Base-by-base conservation (phyloP, 1,284 basidiomycete genomes). In the Stereum hirsutum region DNA sequence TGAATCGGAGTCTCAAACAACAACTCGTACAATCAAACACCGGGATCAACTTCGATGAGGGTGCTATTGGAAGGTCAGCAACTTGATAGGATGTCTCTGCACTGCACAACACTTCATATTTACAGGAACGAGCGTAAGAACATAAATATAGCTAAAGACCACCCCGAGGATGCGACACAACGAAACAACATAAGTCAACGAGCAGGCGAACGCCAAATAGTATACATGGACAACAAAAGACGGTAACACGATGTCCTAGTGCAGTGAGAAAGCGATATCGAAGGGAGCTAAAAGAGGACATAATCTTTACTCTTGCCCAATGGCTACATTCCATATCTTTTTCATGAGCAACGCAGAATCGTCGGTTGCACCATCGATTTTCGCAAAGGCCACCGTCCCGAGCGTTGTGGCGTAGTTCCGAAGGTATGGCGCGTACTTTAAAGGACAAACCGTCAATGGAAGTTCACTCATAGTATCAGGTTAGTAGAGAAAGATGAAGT, bases 371-470 rank as follows among this genome's bases (percentile, higher is more conserved):
- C 65, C 67, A 20, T 78, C 72, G 31, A 85, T 69, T 50, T 72
- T 75, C 7, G 70, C 63, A 46, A 87, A 77, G 7, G 81, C 78
- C 5, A 85, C 70, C 0, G 75, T 71, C 43, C 74, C 69, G 15
- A 89, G 63, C 10, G 85, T 82, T 21, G 72, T 74, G 36, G 73
- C 65, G 57, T 84, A 86, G 46, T 72, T 83, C 32, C 78, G 74
- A 33, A 89, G 60, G 57, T 88, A 86, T 0, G 83, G 80, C 6
- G 84, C 75, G 53, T 85, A 89, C 87, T 89, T 46, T 12, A 21
- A 15, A 42, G 28, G 41, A 39, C 23, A 32, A 27, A 46, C 48
- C 11, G 12, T n/a, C 19, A 19, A 17, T 35, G 8, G 27, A 19
- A 7, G 5, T 6, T 30, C 17, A 41, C 15, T 14, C 31, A 26